Conservation (phyloP, 23 red algal genomes). For the Cyanidioschyzon merolae region DNA sequence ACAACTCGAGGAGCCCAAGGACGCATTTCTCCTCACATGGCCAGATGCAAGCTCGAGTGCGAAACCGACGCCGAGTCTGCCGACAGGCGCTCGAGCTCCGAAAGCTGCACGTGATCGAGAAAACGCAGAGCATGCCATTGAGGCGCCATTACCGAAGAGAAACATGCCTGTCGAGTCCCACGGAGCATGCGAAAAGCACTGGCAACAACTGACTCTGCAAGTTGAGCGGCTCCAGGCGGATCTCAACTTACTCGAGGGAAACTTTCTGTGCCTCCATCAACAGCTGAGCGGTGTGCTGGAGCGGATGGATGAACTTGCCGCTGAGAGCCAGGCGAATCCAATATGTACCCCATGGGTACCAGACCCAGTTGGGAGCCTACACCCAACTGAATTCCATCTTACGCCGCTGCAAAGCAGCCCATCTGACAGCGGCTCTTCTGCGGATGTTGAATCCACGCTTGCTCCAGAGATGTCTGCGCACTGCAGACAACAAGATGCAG, state of each 20-base stretch:
- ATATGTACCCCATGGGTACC: neutral
- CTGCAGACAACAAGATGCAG: too few species aligned
- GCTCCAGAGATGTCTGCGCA: too few species aligned
- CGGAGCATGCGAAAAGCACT: neutral
- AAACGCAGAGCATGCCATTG: neutral
- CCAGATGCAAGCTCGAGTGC: neutral
- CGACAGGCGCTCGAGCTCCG: neutral
- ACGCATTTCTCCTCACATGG: neutral
- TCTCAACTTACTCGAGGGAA: neutral
- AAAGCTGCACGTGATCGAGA: neutral
- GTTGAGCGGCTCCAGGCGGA: neutral
- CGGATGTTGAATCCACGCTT: too few species aligned
- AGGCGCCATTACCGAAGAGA: neutral
- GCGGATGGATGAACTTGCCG: neutral
- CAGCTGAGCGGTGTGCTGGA: neutral
- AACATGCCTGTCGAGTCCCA: neutral
- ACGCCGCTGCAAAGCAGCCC: too few species aligned
- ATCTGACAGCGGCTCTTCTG: too few species aligned
- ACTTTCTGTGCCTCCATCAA: neutral
- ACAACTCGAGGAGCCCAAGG: neutral
- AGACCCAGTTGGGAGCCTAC: too few species aligned
- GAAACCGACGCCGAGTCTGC: neutral
- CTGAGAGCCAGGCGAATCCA: neutral
- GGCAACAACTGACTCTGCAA: neutral
- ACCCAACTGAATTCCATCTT: too few species aligned